Base-by-base conservation (phyloP, 768 basidiomycete species). In the Mycena latifolia region DNA sequence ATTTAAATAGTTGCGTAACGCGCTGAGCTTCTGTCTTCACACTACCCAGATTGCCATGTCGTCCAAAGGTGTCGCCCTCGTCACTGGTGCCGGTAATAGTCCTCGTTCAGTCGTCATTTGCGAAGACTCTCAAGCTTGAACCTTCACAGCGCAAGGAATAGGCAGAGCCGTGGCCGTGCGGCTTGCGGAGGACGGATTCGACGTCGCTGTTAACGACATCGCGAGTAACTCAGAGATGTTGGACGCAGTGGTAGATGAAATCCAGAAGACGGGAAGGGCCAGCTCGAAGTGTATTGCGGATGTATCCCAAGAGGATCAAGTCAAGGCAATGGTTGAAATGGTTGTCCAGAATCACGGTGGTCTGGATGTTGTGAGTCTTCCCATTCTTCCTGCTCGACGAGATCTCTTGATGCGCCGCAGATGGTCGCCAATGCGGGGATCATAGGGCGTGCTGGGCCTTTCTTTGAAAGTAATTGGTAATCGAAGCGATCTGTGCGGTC, bases 101-200 rank as follows among this genome's bases (percentile, higher is more conserved):
- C 39, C 39, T 8, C 15, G 39, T 45, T 45, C n/a, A 45, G n/a
- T n/a, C n/a, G n/a, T n/a, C n/a, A n/a, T n/a, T n/a, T n/a, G n/a
- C n/a, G n/a, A n/a, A n/a, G n/a, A n/a, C n/a, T n/a, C n/a, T n/a
- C n/a, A n/a, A n/a, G n/a, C n/a, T n/a, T n/a, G n/a, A n/a, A n/a
- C n/a, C n/a, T n/a, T n/a, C n/a, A n/a, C n/a, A n/a, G n/a, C n/a
- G 3, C 63, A 62, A 39, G 65, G 65, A 28, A 80, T 81, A 31
- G 80, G 80, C n/a, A 73, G 71, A 3, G 57, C 61, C 11, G 78
- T 80, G n/a, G 78, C 80, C 18, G 59, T 80, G 29, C 71, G 75
- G 35, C 78, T 81, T 11, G 80, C 79, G 2, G 68, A 63, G 7
- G 78, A 81, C 27, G 80, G 80, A 0, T 78, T 75, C 37, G 77